These are phyloP conservation scores for Diaporthe citri DNA, from an alignment of 2,329 filamentous ascomycete species.

Conservation along the genomic window DNA sequence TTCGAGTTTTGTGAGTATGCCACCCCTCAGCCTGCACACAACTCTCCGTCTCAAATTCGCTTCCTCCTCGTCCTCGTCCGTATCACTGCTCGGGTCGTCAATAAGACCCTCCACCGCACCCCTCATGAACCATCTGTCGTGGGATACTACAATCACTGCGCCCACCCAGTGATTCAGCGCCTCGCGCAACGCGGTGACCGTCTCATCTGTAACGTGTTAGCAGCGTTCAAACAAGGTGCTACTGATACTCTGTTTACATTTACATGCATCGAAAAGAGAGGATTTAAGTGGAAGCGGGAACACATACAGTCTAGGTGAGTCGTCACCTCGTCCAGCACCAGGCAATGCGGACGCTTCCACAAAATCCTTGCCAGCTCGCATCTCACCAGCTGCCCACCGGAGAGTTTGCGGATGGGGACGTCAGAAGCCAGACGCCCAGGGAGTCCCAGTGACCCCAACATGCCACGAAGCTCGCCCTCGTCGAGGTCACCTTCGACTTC, in stretches of 20 bases:
- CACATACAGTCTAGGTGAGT: slow-evolving; percentile 79
- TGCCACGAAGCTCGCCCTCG: slow-evolving; percentile 76
- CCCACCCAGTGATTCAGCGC: slow-evolving; percentile 78
- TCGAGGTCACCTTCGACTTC: slow-evolving; percentile 65
- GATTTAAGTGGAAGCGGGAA: no score
- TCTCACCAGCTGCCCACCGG: slow-evolving; percentile 81
- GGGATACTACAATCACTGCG: slow-evolving; percentile 81
- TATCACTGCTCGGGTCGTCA: slow-evolving; percentile 56
- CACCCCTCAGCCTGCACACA: slow-evolving; percentile 72
- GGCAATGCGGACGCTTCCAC: slow-evolving; percentile 76
- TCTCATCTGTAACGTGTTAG: slow-evolving; percentile 64
- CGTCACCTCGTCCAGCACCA: slow-evolving; percentile 85
- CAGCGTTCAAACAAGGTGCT: no score
- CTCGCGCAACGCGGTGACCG: slow-evolving; percentile 77
- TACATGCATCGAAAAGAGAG: background rate
- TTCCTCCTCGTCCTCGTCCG: slow-evolving; percentile 59
- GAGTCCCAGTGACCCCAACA: slow-evolving; percentile 78
- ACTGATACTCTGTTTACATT: background rate
- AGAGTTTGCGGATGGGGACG: slow-evolving; percentile 78
- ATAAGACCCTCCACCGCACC: slow-evolving; percentile 75
- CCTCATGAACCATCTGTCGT: slow-evolving; percentile 85
- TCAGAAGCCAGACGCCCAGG: slow-evolving; percentile 79
- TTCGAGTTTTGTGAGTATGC: slow-evolving; percentile 66
- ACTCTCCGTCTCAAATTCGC: slow-evolving; percentile 61
- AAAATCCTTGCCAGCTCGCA: slow-evolving; percentile 77